Evolutionary conservation across 257 asterid species (phyloP).

Genomic region (Solanum lycopersicoides): DNA sequence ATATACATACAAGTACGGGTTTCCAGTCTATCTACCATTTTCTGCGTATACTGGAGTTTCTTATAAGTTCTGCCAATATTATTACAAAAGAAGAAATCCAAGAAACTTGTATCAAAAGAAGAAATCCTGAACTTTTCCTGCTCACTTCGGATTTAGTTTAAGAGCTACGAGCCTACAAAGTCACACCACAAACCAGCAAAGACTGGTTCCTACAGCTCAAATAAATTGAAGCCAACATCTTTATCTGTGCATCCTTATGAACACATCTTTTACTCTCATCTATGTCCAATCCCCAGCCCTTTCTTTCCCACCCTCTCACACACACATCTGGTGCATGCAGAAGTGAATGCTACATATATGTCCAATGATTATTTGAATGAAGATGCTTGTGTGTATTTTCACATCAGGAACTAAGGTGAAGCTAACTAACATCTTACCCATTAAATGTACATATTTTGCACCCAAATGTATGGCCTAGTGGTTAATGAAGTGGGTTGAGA

Average conservation of each 20-base stretch:
- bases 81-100: background rate
- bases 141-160: background rate
- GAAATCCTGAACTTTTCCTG: background rate
- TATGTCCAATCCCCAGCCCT: background rate
- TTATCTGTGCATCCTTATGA: background rate
- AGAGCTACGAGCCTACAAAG: background rate
- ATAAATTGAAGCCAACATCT: background rate
- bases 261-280: background rate
- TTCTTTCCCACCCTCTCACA: background rate
- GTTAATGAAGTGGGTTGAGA: background rate
- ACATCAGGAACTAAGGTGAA: background rate
- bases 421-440: background rate
- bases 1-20: background rate
- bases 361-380: background rate
- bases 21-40: background rate
- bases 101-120: background rate
- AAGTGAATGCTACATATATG: background rate
- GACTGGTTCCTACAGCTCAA: background rate
- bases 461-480: background rate
- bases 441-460: background rate
- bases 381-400: background rate
- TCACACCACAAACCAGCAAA: background rate
- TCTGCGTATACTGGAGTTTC: background rate
- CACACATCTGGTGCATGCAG: background rate
- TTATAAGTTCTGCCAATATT: background rate